Evolutionary conservation across 805 yeast species (phyloP).

Genomic region (Candida railenensis): DNA sequence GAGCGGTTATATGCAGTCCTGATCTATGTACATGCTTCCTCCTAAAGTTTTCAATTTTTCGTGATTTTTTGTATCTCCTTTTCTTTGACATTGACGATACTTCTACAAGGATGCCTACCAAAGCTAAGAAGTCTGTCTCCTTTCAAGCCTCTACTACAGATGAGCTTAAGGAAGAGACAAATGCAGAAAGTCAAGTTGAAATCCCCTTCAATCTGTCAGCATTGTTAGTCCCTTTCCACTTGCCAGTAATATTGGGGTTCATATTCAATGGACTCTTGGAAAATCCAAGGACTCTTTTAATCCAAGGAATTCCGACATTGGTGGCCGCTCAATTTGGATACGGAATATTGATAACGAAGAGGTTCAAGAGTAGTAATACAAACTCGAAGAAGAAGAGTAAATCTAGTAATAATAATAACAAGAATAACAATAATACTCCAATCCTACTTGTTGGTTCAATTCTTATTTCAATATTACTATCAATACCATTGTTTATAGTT

Average conservation of each 20-base stretch:
- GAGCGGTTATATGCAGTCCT: background rate
- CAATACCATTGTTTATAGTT: constrained; percentile 36
- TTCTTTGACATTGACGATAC: too few relatives aligned
- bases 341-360: constrained; percentile 15
- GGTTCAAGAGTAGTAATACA: background rate
- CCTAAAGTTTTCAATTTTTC: background rate
- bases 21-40: background rate
- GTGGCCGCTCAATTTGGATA: constrained; percentile 23
- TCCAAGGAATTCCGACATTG: constrained; percentile 24
- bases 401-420: background rate
- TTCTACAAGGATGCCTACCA: background rate
- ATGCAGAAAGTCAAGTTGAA: background rate
- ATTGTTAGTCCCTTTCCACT: constrained; percentile 24
- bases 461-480: constrained; percentile 29
- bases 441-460: constrained; percentile 27
- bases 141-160: background rate
- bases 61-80: background rate
- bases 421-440: constrained; percentile 14
- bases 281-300: constrained; percentile 20
- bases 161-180: constrained; percentile 3
- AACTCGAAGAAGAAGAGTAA: constrained; percentile 7
- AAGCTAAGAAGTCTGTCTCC: constrained; percentile 1
- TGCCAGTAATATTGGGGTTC: constrained; percentile 6
- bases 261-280: constrained; percentile 16
- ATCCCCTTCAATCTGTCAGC: background rate